Base-by-base conservation (phyloP, 2,329 filamentous ascomycete genomes). In the Diaporthe ilicicola region DNA sequence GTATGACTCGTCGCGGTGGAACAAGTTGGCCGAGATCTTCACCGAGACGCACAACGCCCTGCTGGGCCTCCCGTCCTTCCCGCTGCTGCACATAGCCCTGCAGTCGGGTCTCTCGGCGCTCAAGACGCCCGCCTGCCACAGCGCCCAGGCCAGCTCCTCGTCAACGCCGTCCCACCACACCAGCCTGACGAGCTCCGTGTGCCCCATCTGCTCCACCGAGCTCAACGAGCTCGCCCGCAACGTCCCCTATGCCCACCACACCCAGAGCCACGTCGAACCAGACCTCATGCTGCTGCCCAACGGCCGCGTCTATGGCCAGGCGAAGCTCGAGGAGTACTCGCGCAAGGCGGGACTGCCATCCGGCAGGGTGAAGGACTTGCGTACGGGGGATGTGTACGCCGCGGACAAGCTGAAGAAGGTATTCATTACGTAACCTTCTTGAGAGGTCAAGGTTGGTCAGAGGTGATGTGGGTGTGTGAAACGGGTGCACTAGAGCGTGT, bases 161-260 rank as follows among this genome's bases (percentile, higher is more conserved):
- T 19, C 46, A 67, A 62, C 77, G 9, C 76, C 78, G n/a, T 76
- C 77, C 22, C 82, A 84, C 75, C 78, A 81, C n/a, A 80, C 82
- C n/a, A 86, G 84, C 34, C 88, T 92, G 1, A 90, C 90, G 2
- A 92, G 93, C 9, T 92, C 90, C 61, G 90, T 98, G 51, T 99
- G 96, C 77, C 96, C 96, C 3, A 98, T 99, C 78, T 99, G 96
- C 84, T 96, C 93, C 59, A 96, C 93, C 0, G 96, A 99, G 82
- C 89, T 99, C 69, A 98, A 98, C 80, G 93, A 95, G 77, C 88
- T 99, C 42, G 95, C 96, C 2, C 87, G 92, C 65, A 91, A 92
- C 76, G 93, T 99, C 54, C 96, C 96, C 0, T 98, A 98, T 77
- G 96, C 96, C 3, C 93, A 97, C 78, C 96, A 99, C 80, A 95